phyloP scores from a whole-genome alignment of 768 basidiomycete genomes.

The Phylloporus arenicola region DNA sequence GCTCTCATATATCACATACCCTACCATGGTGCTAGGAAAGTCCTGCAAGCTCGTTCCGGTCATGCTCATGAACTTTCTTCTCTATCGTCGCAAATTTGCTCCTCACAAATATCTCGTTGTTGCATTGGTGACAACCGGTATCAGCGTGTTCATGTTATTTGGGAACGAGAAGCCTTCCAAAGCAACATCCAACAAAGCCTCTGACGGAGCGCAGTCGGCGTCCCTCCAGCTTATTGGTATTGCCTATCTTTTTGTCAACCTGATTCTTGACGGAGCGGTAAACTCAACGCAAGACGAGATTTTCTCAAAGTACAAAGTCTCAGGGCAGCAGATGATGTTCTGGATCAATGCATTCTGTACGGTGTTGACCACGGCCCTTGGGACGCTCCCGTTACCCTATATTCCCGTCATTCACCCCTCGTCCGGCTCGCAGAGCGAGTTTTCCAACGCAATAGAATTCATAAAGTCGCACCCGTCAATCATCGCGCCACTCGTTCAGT shows the following conservation, averaged over 20 bases:
- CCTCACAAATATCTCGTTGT: slow-evolving; percentile 96
- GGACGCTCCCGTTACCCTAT: slow-evolving; percentile 68
- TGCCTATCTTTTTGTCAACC: slow-evolving; percentile 74
- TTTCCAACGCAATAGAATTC: slow-evolving; percentile 65
- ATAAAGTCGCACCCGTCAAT: slow-evolving; percentile 73
- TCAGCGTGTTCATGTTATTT: slow-evolving; percentile 91
- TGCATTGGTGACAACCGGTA: slow-evolving; percentile 83
- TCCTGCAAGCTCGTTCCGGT: slow-evolving; percentile 99
- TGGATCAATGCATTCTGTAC: slow-evolving; percentile 92
- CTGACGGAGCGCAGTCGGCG: slow-evolving; percentile 28
- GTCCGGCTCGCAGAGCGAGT: slow-evolving; percentile 53
- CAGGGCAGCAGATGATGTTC: slow-evolving; percentile 99
- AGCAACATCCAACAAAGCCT: slow-evolving; percentile 30
- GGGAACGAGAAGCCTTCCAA: slow-evolving; percentile 50
- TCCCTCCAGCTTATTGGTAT: slow-evolving; percentile 67
- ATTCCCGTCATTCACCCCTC: slow-evolving; percentile 81
- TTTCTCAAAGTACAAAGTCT: slow-evolving; percentile 66
- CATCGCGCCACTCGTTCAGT: slow-evolving; percentile 68
- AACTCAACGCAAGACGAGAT: slow-evolving; percentile 98
- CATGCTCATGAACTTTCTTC: slow-evolving; percentile 93
- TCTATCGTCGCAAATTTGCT: slow-evolving; percentile 90
- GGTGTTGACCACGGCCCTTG: slow-evolving; percentile 59
- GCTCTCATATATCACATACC: slow-evolving; percentile 94
- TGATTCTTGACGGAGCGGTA: slow-evolving; percentile 85
- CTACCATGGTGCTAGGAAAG: slow-evolving; percentile 97